phyloP scores from a whole-genome alignment of 2,329 filamentous ascomycete species.

The Helicocarpus griseus region DNA sequence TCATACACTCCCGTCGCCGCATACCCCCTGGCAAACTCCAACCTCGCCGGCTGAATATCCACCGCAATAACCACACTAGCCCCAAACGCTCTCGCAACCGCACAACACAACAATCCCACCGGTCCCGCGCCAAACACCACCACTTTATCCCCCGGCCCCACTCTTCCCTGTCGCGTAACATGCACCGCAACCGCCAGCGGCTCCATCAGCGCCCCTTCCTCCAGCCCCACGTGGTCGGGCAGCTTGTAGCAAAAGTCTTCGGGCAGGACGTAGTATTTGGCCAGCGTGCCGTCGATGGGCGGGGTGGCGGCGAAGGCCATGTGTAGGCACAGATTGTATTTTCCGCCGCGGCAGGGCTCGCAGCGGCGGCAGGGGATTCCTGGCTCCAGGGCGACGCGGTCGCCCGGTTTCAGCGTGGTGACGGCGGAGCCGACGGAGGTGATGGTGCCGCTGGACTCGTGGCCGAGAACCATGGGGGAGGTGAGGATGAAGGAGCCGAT shows the following conservation, averaged over 20 bases:
- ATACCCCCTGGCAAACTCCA: conserved; percentile 67
- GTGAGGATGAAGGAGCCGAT: conserved; percentile 37
- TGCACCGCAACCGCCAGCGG: conserved; percentile 80
- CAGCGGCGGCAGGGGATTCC: conserved; percentile 57
- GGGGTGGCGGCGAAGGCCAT: conserved; percentile 92
- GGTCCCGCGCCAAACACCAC: conserved; percentile 82
- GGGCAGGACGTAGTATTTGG: conserved; percentile 74
- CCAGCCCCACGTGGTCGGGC: conserved; percentile 62
- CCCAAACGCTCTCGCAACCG: conserved; percentile 77
- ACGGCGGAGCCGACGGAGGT: conserved; percentile 58
- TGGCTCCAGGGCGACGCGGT: conserved; percentile 60
- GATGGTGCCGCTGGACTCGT: conserved; percentile 65
- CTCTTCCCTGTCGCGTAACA: conserved; percentile 62
- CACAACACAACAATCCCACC: conserved; percentile 77
- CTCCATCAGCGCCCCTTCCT: conserved; percentile 87
- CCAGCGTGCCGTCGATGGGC: conserved; percentile 82
- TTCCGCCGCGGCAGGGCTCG: conserved; percentile 55
- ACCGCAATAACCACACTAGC: conserved; percentile 75
- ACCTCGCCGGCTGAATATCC: conserved; percentile 70
- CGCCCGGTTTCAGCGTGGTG: conserved; percentile 50
- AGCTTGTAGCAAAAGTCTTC: conserved; percentile 92
- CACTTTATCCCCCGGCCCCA: conserved; percentile 65
- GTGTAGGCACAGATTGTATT: conserved; percentile 67
- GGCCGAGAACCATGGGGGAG: conserved; percentile 48
- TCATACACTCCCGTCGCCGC: conserved; percentile 48